phyloP scores from a whole-genome alignment of 1,284 basidiomycete species.

The Ustilago loliicola region DNA sequence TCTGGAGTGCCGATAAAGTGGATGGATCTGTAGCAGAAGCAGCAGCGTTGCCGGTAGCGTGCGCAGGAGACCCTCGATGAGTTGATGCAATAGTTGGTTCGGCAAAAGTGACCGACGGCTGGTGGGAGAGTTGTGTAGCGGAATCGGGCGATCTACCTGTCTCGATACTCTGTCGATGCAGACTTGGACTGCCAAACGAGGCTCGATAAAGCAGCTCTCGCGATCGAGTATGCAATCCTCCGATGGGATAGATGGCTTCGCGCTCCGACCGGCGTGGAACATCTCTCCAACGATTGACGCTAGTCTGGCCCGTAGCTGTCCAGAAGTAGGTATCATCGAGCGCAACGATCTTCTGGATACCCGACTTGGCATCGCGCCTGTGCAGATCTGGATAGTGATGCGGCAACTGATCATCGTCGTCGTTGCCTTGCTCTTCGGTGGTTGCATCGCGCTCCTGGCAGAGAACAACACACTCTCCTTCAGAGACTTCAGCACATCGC shows the following conservation, averaged over 20 bases:
- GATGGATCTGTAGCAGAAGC: slow-evolving; percentile 14
- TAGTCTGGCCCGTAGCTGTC: slow-evolving; percentile 87
- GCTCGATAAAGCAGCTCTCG: slow-evolving; percentile 27
- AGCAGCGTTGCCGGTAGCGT: neutral
- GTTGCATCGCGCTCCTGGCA: slow-evolving; percentile 43
- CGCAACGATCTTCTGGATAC: slow-evolving; percentile 85
- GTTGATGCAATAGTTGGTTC: slow-evolving; percentile 22
- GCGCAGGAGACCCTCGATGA: slow-evolving; percentile 12
- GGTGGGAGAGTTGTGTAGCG: slow-evolving; percentile 6
- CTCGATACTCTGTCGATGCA: slow-evolving; percentile 36
- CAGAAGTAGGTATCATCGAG: slow-evolving; percentile 89
- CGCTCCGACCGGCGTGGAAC: slow-evolving; percentile 69
- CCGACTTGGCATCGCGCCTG: slow-evolving; percentile 73
- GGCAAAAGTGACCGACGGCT: slow-evolving; percentile 49
- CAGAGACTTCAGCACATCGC: slow-evolving; percentile 81
- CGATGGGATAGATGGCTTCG: slow-evolving; percentile 56
- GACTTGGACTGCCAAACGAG: slow-evolving; percentile 34
- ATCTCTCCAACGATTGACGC: slow-evolving; percentile 83
- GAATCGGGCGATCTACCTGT: slow-evolving; percentile 36
- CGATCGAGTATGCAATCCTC: slow-evolving; percentile 19
- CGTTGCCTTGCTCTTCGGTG: slow-evolving; percentile 8
- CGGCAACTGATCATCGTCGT: slow-evolving; percentile 4
- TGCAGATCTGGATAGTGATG: slow-evolving; percentile 35
- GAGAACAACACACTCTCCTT: slow-evolving; percentile 89
- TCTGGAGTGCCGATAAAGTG: slow-evolving; percentile 27